Conservation (phyloP, 768 basidiomycete genomes). For the Podaxis pistillaris region DNA sequence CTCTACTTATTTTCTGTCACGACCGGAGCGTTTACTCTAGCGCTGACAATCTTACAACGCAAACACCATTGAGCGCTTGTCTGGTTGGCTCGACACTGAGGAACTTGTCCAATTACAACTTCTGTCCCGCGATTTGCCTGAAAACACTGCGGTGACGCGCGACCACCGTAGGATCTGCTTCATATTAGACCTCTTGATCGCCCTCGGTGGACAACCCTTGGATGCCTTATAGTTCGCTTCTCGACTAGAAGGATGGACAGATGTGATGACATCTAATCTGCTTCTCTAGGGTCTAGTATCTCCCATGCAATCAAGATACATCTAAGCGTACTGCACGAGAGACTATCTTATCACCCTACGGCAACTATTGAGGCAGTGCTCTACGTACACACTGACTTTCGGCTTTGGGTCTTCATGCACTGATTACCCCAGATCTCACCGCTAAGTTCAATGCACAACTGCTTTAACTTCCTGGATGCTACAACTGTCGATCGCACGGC, state of each 20-base stretch:
- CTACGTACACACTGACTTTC: neutral
- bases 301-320: constrained; percentile 2
- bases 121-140: constrained; percentile 5
- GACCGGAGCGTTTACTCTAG: neutral
- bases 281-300: neutral
- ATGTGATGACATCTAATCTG: constrained; percentile 9
- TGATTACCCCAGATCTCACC: neutral
- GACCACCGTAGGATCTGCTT: neutral
- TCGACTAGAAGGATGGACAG: neutral
- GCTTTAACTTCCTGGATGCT: neutral
- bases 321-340: neutral
- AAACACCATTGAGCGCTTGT: neutral
- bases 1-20: neutral
- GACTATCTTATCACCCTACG: constrained; percentile 2
- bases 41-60: neutral
- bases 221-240: neutral
- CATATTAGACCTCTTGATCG: neutral
- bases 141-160: neutral
- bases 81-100: neutral
- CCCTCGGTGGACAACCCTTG: neutral
- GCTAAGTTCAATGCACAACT: neutral
- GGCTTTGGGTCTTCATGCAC: neutral
- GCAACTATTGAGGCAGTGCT: neutral
- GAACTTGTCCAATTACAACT: neutral
- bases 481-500: constrained; percentile 2